Percentiles rank a stretch among this genome's conserved stretches.
These are phyloP conservation scores for Zarea fungicola DNA, from an alignment of 2,329 filamentous ascomycete genomes.

Conservation along the genomic window DNA sequence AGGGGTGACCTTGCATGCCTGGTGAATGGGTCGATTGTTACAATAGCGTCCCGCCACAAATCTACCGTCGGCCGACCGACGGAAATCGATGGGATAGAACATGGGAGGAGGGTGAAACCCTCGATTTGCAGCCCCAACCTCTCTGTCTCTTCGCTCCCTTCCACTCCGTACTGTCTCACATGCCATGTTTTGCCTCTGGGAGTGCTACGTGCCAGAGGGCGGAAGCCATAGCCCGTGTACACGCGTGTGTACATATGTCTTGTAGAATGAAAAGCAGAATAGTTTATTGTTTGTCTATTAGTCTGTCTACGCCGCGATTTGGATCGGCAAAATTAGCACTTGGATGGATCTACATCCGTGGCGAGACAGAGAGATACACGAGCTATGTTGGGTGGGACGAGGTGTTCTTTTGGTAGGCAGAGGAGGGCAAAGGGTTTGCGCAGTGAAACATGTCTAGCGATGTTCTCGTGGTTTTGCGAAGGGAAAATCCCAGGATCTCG, in stretches of 20 bases:
- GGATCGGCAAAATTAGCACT: neutral
- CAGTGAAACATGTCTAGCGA: neutral
- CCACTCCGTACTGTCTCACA: constrained; percentile 2
- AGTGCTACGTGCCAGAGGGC: neutral
- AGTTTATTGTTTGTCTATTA: neutral
- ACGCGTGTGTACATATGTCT: no score
- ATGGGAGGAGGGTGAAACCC: neutral
- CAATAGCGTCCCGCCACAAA: no score
- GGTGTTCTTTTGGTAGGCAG: no score
- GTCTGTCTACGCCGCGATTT: neutral
- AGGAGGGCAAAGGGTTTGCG: neutral
- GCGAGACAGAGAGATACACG: neutral
- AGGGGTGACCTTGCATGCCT: no score
- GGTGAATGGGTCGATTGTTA: no score
- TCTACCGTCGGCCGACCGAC: no score
- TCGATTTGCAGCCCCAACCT: neutral
- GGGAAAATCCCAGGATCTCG: neutral
- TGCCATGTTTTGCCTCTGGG: constrained; percentile 10
- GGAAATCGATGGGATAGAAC: neutral
- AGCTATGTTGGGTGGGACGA: neutral
- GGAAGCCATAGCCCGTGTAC: no score
- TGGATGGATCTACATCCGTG: constrained; percentile 2
- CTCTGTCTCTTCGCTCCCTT: neutral
- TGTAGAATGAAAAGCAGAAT: neutral
- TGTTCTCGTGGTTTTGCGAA: neutral